A percentile compares a stretch with the other conserved stretches of the same genome.
Evolutionary conservation across 2,329 filamentous ascomycete genomes (phyloP).

Genomic region (Phyllosticta paracitricarpa): DNA sequence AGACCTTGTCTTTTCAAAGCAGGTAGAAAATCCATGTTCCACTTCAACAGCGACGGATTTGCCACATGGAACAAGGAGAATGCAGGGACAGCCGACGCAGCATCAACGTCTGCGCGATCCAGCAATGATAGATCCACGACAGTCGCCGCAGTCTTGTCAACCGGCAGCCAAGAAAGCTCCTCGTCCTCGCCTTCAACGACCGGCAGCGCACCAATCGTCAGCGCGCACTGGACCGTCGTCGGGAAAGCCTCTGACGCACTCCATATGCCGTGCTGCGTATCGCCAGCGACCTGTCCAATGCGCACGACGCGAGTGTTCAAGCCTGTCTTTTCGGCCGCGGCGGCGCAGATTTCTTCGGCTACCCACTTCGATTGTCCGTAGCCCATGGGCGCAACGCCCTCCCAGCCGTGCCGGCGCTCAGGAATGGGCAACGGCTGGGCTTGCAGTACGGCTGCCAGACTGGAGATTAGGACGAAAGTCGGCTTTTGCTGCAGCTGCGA

Average conservation of each 20-base stretch:
- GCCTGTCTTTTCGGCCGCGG: slow-evolving; percentile 23
- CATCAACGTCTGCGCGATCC: neutral
- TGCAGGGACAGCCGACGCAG: neutral
- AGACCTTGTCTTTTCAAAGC: slow-evolving; percentile 34
- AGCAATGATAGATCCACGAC: slow-evolving; percentile 3
- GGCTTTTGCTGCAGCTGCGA: neutral
- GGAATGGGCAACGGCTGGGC: neutral
- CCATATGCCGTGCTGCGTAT: slow-evolving; percentile 38
- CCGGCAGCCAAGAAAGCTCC: slow-evolving; percentile 4
- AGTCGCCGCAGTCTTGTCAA: neutral
- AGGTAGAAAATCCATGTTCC: slow-evolving; percentile 45
- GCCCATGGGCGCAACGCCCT: neutral
- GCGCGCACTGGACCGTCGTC: slow-evolving; percentile 38
- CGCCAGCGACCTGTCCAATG: slow-evolving; percentile 39
- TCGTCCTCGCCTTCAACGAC: neutral
- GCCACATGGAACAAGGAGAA: slow-evolving; percentile 41
- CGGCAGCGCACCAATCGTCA: slow-evolving; percentile 38
- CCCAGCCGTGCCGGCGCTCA: neutral
- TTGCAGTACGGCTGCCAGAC: slow-evolving; percentile 3
- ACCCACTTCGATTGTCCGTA: slow-evolving; percentile 37
- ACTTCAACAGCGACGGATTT: slow-evolving; percentile 40
- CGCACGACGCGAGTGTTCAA: slow-evolving; percentile 14
- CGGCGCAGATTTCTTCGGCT: slow-evolving; percentile 43
- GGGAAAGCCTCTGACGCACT: slow-evolving; percentile 42
- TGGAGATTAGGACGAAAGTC: slow-evolving; percentile 1